A percentile compares a stretch with the other conserved stretches of the same genome.
Evolutionary conservation across 352 stramenopile genomes (phyloP).

Genomic region (Phytophthora meadii): DNA sequence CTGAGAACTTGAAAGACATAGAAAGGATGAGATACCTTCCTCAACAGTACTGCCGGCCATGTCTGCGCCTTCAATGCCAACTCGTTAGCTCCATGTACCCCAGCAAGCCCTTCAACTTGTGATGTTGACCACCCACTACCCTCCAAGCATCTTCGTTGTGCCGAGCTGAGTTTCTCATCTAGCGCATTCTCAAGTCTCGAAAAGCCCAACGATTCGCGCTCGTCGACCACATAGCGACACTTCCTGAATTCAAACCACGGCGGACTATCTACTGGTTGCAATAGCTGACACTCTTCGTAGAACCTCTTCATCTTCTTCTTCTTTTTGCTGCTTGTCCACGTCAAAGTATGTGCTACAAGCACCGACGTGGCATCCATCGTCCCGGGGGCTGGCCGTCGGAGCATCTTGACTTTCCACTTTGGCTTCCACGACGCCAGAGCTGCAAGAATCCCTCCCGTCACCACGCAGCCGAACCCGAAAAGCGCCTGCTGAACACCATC

Average conservation of each 20-base stretch:
- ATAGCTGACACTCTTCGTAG: constrained; percentile 59
- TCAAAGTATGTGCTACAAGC: constrained; percentile 44
- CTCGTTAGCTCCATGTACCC: constrained; percentile 65
- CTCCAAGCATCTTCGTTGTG: constrained; percentile 40
- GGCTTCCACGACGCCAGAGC: constrained; percentile 62
- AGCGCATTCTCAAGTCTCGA: constrained; percentile 65
- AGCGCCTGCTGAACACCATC: constrained; percentile 46
- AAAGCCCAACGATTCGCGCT: constrained; percentile 52
- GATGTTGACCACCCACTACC: constrained; percentile 29
- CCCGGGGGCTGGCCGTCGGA: constrained; percentile 46
- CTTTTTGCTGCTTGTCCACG: constrained; percentile 24
- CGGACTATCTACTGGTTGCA: constrained; percentile 31
- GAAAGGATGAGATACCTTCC: constrained; percentile 81
- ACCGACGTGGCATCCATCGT: constrained; percentile 62
- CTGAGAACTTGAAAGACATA: constrained; percentile 83
- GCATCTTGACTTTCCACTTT: constrained; percentile 62
- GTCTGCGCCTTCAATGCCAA: constrained; percentile 58
- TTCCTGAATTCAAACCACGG: constrained; percentile 79
- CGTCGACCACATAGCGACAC: constrained; percentile 69
- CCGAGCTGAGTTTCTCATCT: constrained; percentile 42
- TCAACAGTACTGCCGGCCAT: constrained; percentile 58
- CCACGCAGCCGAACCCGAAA: constrained; percentile 46
- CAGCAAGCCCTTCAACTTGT: constrained; percentile 42
- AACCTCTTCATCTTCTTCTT: constrained; percentile 31
- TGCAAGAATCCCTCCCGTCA: constrained; percentile 52